Conservation (phyloP, 495 filamentous ascomycete genomes). For the Hypoxylon crocopeplum region DNA sequence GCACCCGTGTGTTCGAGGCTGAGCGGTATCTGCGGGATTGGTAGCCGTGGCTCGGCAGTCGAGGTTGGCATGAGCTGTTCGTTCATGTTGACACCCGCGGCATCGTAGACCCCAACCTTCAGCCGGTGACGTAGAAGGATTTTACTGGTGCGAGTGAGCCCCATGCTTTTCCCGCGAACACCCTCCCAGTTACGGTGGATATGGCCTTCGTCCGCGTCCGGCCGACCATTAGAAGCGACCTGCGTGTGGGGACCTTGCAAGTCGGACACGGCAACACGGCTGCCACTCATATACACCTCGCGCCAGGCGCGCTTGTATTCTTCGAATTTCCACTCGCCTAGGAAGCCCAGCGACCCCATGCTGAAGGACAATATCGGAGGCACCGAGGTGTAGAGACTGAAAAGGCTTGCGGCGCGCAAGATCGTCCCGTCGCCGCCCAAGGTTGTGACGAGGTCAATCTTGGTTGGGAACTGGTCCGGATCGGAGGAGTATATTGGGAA, state of each 20-base stretch:
- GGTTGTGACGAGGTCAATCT: slow-evolving; percentile 85
- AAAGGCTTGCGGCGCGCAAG: slow-evolving; percentile 86
- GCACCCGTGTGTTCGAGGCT: background rate
- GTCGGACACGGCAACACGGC: slow-evolving; percentile 59
- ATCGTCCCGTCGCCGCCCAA: slow-evolving; percentile 97
- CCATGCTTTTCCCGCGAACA: slow-evolving; percentile 81
- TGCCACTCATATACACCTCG: slow-evolving; percentile 92
- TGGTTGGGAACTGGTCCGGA: slow-evolving; percentile 58
- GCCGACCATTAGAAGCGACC: slow-evolving; percentile 34
- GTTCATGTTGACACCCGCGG: slow-evolving; percentile 62
- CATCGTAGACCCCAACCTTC: slow-evolving; percentile 78
- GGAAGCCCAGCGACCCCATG: slow-evolving; percentile 94
- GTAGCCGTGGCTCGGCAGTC: slow-evolving; percentile 49
- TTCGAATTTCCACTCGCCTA: slow-evolving; percentile 94
- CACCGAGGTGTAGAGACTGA: slow-evolving; percentile 79
- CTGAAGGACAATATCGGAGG: slow-evolving; percentile 95
- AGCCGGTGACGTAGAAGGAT: slow-evolving; percentile 86
- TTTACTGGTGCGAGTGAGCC: slow-evolving; percentile 71
- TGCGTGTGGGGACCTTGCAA: slow-evolving; percentile 54
- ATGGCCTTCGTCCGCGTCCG: slow-evolving; percentile 23
- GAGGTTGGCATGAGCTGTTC: slow-evolving; percentile 54
- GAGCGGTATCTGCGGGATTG: slow-evolving; percentile 33
- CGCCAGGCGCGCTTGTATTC: slow-evolving; percentile 90
- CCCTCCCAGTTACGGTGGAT: slow-evolving; percentile 63
- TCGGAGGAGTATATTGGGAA: slow-evolving; percentile 78